Conservation (phyloP, 495 filamentous ascomycete genomes). For the Neurospora discreta region DNA sequence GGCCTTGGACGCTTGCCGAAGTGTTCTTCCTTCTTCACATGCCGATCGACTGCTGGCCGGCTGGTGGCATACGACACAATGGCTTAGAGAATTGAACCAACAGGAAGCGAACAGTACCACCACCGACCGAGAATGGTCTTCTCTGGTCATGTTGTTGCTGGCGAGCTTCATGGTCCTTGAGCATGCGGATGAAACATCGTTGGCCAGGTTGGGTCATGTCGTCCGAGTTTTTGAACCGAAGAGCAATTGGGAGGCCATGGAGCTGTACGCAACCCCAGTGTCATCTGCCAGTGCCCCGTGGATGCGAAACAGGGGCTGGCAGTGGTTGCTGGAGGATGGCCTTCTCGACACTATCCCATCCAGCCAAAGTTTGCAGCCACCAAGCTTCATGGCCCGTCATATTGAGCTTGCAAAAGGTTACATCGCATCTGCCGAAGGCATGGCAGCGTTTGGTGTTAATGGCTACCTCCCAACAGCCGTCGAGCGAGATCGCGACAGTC, state of each 20-base stretch:
- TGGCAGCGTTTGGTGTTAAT: slow-evolving; percentile 36
- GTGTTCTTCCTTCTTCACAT: slow-evolving; percentile 46
- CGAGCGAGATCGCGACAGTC: slow-evolving; percentile 39
- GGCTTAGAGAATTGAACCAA: slow-evolving; percentile 29
- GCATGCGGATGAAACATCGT: slow-evolving; percentile 7
- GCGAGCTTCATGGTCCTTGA: slow-evolving; percentile 33
- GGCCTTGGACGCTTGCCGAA: slow-evolving; percentile 48
- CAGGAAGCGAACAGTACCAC: slow-evolving; percentile 22
- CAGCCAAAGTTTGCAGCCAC: slow-evolving; percentile 1
- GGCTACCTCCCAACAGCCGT: slow-evolving; percentile 54
- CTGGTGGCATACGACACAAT: slow-evolving; percentile 70
- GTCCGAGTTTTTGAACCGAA: slow-evolving; percentile 1
- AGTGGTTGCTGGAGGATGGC: slow-evolving; percentile 57
- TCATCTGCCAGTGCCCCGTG: slow-evolving; percentile 50
- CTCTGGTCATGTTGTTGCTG: slow-evolving; percentile 61
- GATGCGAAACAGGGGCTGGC: slow-evolving; percentile 58
- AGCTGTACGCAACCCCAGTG: slow-evolving; percentile 25
- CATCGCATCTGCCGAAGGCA: slow-evolving; percentile 42
- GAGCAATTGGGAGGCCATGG: slow-evolving; percentile 29
- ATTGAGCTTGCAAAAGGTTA: slow-evolving; percentile 41
- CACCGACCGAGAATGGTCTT: slow-evolving; percentile 65
- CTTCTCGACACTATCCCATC: slow-evolving; percentile 9
- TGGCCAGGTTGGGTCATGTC: not conserved
- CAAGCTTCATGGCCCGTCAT: slow-evolving; percentile 33
- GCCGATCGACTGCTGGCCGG: slow-evolving; percentile 55